Base-by-base conservation (phyloP, 2,329 filamentous ascomycete species). In the Blumeriella jaapii region DNA sequence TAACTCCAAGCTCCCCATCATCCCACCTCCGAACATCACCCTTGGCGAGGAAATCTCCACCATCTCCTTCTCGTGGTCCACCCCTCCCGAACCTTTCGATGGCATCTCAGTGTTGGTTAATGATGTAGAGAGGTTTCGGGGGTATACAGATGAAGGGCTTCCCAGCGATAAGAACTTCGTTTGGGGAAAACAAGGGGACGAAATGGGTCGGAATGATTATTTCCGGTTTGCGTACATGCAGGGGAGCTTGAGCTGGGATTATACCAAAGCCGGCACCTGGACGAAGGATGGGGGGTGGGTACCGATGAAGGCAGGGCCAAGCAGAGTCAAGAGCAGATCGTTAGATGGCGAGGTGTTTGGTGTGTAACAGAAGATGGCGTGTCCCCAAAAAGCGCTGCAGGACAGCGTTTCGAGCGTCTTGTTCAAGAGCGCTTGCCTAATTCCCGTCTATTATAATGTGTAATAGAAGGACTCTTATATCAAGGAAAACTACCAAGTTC, bases 91-190 rank as follows among this genome's bases (percentile, higher is more conserved):
- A 6, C 61, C 67, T 14, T 84, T 76, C 47, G 80, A 89, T 49
- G 84, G 83, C 9, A 69, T 93, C 40, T 84, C 78, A 52, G 69
- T 91, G 11, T 62, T 93, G 0, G 81, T 93, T 45, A 91, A 93
- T 51, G 84, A 93, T 48, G 84, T 93, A 1, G 84, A 93, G 58
- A 65, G 82, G 13, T 86, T 79, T 55, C 64, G 79, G n/a, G 71
- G 71, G 5, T 89, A 79, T 56, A 79, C 80, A 42, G 69, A 68
- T 29, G 69, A 75, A 23, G 49, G 48, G 4, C 46, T 38, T 42
- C 44, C 33, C 38, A 65, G 61, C 25, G 63, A 65, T 24, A 59
- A 60, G 17, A 50, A 52, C 22, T 81, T 81, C 45, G 67, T 68
- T 0, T 84, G 79, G 77, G 60, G 59, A 1, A 64, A 74, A 40